Percentiles rank a stretch among this genome's conserved stretches.
These are phyloP conservation scores for Penicillium flavigenum DNA, from an alignment of 495 filamentous ascomycete genomes.

Conservation along the genomic window DNA sequence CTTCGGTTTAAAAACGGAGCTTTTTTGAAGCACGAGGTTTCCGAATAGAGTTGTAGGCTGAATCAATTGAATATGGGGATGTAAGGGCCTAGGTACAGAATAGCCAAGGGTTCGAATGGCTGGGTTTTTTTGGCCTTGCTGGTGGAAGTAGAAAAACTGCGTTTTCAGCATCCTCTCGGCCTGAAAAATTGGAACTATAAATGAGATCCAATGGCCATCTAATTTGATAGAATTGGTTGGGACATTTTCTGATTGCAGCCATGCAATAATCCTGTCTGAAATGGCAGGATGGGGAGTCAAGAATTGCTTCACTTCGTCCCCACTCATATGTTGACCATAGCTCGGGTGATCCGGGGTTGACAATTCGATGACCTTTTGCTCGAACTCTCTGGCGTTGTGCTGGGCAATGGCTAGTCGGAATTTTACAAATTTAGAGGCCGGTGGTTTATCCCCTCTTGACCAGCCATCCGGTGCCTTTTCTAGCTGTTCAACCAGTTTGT, in stretches of 20 bases:
- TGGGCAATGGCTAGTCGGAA: constrained; percentile 57
- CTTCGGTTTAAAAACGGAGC: constrained; percentile 25
- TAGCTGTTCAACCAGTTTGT: constrained; percentile 49
- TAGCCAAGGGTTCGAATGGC: constrained; percentile 57
- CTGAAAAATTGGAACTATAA: constrained; percentile 48
- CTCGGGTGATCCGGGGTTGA: constrained; percentile 58
- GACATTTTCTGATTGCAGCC: constrained; percentile 52
- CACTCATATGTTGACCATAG: constrained; percentile 65
- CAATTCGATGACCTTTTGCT: constrained; percentile 60
- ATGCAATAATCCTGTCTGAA: constrained; percentile 43
- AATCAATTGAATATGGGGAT: constrained; percentile 49
- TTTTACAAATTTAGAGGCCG: constrained; percentile 38
- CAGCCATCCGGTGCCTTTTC: constrained; percentile 45
- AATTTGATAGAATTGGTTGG: constrained; percentile 40
- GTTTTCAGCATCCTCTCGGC: constrained; percentile 56
- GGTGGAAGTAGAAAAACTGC: constrained; percentile 52
- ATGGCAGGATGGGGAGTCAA: constrained; percentile 49
- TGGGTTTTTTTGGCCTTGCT: constrained; percentile 32
- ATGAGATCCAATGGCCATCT: constrained; percentile 57
- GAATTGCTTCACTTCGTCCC: constrained; percentile 52
- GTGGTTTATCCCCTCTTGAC: constrained; percentile 39
- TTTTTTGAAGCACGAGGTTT: constrained; percentile 27
- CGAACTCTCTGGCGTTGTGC: constrained; percentile 53
- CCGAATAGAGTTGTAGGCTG: constrained; percentile 59
- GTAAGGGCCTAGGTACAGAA: constrained; percentile 54